phyloP scores from a whole-genome alignment of 75 land plant genomes.

The Isoetes taiwanensis region DNA sequence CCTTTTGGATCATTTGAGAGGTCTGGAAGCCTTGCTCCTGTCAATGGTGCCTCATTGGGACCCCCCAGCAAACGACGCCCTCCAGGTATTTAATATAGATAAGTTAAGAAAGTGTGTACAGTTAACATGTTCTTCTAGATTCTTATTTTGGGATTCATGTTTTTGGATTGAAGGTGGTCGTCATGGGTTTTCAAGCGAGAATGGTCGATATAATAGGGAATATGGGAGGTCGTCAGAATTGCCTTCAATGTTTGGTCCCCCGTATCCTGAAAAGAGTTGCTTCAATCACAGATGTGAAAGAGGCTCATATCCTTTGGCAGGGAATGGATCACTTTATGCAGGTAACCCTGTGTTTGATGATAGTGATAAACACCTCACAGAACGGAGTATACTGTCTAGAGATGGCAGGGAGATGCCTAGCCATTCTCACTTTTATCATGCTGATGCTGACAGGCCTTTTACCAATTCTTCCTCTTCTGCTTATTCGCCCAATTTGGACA shows the following conservation, averaged over 20 bases:
- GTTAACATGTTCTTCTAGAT: not conserved
- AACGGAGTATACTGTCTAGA: not conserved
- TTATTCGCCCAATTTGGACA: conserved; percentile 13
- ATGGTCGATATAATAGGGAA: conserved; percentile 12
- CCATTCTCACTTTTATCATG: not conserved
- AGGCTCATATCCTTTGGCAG: not conserved
- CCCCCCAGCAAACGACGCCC: conserved; percentile 20
- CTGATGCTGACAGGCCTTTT: conserved; percentile 10
- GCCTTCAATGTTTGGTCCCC: conserved; percentile 8
- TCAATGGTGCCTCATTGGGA: conserved; percentile 15
- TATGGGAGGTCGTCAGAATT: conserved; percentile 7
- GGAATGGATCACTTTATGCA: conserved; percentile 8
- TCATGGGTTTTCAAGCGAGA: conserved; percentile 16
- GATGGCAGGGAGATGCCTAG: conserved; percentile 12
- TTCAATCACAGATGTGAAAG: conserved; percentile 11
- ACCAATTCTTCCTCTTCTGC: conserved; percentile 7
- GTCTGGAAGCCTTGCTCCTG: conserved; percentile 3
- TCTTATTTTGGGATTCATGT: not conserved
- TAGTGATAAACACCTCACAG: conserved; percentile 3
- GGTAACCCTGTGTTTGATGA: conserved; percentile 5
- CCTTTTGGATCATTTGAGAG: conserved; percentile 11
- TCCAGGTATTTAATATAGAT: conserved; percentile 7
- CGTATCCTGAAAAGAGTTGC: not conserved
- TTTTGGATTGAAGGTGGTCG: conserved; percentile 10
- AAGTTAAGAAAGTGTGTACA: no score